These are phyloP conservation scores for Penicillium samsonianum DNA, from an alignment of 495 filamentous ascomycete species.

Conservation along the genomic window DNA sequence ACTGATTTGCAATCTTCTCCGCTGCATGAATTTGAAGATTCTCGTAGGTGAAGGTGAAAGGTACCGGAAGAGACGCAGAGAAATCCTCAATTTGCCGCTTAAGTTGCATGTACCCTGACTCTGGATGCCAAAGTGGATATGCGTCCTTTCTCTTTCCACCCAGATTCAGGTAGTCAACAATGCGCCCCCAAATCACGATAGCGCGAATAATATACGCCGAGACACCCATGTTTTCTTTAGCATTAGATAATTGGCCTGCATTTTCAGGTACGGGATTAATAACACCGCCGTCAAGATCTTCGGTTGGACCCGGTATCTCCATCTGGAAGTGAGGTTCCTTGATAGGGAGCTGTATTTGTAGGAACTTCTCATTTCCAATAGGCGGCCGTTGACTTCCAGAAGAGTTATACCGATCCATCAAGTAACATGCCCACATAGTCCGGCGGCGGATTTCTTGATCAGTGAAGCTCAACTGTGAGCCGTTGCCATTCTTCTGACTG, in stretches of 20 bases:
- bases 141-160: constrained; percentile 82
- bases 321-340: constrained; percentile 88
- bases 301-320: constrained; percentile 86
- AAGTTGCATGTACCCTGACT: constrained; percentile 72
- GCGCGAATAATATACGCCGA: constrained; percentile 87
- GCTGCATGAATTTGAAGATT: constrained; percentile 84
- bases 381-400: constrained; percentile 92
- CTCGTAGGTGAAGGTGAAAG: constrained; percentile 70
- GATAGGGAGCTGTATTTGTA: constrained; percentile 88
- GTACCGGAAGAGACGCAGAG: constrained; percentile 65
- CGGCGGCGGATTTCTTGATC: constrained; percentile 90
- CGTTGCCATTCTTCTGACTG: constrained; percentile 56
- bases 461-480: constrained; percentile 77
- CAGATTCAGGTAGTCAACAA: constrained; percentile 87
- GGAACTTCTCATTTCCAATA: constrained; percentile 84
- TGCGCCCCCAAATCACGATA: constrained; percentile 84
- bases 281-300: constrained; percentile 75
- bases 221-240: constrained; percentile 88
- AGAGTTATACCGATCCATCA: constrained; percentile 97
- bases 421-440: constrained; percentile 96
- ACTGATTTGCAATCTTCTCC: constrained; percentile 84
- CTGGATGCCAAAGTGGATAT: constrained; percentile 75
- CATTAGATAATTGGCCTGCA: constrained; percentile 62
- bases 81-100: constrained; percentile 72
- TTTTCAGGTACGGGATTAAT: constrained; percentile 64